phyloP scores from a whole-genome alignment of 306 rosid species.

The Pterocarpus santalinus region DNA sequence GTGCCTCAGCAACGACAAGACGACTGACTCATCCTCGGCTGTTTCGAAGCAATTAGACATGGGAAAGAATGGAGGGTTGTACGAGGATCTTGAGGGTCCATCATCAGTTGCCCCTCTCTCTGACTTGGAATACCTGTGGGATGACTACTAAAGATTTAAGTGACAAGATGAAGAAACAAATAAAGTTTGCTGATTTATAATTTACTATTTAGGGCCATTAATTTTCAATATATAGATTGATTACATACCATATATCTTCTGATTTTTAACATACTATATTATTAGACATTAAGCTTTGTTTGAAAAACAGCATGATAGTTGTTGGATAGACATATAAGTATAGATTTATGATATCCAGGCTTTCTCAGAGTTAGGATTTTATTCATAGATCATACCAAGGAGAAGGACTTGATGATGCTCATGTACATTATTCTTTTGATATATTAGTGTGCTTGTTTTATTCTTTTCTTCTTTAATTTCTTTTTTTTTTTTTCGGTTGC shows the following conservation, averaged over 20 bases:
- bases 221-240: not conserved
- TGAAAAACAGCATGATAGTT: not conserved
- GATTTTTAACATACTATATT: not conserved
- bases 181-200: not conserved
- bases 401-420: slow-evolving; percentile 35
- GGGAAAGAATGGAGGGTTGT: slow-evolving; percentile 44
- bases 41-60: slow-evolving; percentile 56
- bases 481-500: not conserved
- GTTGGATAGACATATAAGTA: slow-evolving; percentile 38
- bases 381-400: slow-evolving; percentile 11
- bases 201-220: not conserved
- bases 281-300: slow-evolving; percentile 6
- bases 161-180: not conserved
- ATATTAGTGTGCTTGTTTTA: slow-evolving; percentile 40
- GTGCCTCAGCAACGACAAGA: slow-evolving; percentile 65
- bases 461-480: not conserved
- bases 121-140: slow-evolving; percentile 67
- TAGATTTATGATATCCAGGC: slow-evolving; percentile 47
- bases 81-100: slow-evolving; percentile 50
- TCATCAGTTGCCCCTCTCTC: slow-evolving; percentile 49
- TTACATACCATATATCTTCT: slow-evolving; percentile 9
- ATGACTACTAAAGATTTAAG: slow-evolving; percentile 52
- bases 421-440: slow-evolving; percentile 46
- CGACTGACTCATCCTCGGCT: slow-evolving; percentile 66
- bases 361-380: slow-evolving; percentile 38